Evolutionary conservation across 225 moss, liverwort and hornwort genomes (phyloP).

Genomic region (Marchantia polymorpha): DNA sequence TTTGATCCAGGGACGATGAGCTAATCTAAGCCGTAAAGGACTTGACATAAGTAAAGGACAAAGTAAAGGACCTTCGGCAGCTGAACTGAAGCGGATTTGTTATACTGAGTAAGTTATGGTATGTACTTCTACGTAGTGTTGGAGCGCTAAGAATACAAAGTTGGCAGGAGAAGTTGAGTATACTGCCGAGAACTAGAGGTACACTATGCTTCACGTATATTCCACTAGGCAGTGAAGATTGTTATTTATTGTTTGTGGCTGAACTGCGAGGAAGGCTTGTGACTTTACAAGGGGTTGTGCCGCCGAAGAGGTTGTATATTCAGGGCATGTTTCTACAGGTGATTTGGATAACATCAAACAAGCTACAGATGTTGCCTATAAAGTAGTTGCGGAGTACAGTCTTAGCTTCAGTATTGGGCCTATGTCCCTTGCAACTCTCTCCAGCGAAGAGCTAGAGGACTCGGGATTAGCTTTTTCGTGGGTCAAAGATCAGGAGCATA

Average conservation of each 20-base stretch:
- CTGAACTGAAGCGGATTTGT: no score
- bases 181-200: slow-evolving; percentile 83
- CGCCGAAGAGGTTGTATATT: slow-evolving; percentile 90
- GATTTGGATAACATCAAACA: slow-evolving; percentile 93
- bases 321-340: slow-evolving; percentile 90
- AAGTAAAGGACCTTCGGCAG: no score
- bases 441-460: slow-evolving; percentile 84
- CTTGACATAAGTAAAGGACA: no score
- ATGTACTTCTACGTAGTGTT: no score
- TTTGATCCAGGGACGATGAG: no score
- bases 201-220: slow-evolving; percentile 90
- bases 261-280: slow-evolving; percentile 87
- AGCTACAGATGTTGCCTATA: slow-evolving; percentile 93
- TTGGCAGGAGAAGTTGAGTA: slow-evolving; percentile 98
- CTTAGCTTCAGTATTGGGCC: slow-evolving; percentile 80
- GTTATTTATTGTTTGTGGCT: slow-evolving; percentile 85
- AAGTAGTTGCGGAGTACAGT: slow-evolving; percentile 91
- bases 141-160: no score
- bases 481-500: slow-evolving; percentile 93
- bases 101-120: no score
- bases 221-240: slow-evolving; percentile 80
- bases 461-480: slow-evolving; percentile 77
- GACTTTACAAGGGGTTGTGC: slow-evolving; percentile 82
- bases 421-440: slow-evolving; percentile 75
- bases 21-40: no score